phyloP scores from a whole-genome alignment of 176 grass and related monocot species.

The Areca catechu region DNA sequence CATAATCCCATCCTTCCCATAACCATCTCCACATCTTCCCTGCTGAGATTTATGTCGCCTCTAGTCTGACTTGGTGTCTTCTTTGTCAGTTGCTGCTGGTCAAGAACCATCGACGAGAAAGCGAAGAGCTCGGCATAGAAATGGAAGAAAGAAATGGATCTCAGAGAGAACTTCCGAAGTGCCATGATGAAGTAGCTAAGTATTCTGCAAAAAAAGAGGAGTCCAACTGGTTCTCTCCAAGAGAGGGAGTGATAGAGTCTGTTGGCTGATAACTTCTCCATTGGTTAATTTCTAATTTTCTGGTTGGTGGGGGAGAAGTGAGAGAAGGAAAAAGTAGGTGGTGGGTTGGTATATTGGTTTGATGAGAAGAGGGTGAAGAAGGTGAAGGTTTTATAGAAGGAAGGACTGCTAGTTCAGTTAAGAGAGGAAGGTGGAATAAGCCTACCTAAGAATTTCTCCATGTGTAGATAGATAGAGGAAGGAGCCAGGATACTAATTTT shows the following conservation, averaged over 20 bases:
- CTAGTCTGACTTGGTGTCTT: neutral
- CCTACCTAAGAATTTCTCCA: too few relatives aligned
- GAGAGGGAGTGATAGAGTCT: neutral
- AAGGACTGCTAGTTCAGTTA: too few relatives aligned
- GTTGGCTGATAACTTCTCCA: conserved; percentile 29
- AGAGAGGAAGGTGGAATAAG: too few relatives aligned
- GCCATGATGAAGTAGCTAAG: conserved; percentile 22
- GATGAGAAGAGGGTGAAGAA: too few relatives aligned
- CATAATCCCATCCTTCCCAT: conserved; percentile 29
- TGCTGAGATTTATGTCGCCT: conserved; percentile 1
- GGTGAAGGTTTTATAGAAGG: too few relatives aligned
- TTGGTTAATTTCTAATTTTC: conserved; percentile 15
- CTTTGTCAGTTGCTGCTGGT: neutral
- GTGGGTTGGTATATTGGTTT: too few relatives aligned
- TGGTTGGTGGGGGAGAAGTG: neutral
- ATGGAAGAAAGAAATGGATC: conserved; percentile 11
- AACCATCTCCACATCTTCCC: conserved; percentile 30
- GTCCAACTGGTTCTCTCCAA: conserved; percentile 18
- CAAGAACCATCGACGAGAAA: neutral
- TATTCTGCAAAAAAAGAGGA: conserved; percentile 31
- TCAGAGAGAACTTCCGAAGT: conserved; percentile 22
- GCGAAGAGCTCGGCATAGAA: neutral
- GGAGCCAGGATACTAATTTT: neutral
- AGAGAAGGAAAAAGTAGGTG: too few relatives aligned
- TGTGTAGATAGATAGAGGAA: too few relatives aligned